A percentile compares a stretch with the other conserved stretches of the same genome.
Conservation (phyloP, 2,329 filamentous ascomycete species). For the Microcera coccophila region DNA sequence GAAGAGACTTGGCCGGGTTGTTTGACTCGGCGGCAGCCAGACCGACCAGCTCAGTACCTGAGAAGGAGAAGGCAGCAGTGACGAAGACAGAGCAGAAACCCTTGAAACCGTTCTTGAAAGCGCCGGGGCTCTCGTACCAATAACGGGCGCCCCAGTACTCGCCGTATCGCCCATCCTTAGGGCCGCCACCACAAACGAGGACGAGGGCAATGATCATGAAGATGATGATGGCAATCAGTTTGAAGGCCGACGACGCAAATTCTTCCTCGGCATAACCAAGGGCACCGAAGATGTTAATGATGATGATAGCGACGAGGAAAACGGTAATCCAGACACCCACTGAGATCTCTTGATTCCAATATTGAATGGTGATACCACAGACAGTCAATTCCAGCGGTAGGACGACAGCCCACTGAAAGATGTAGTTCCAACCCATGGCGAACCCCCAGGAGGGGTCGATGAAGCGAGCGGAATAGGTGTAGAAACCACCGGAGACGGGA, state of each 20-base stretch:
- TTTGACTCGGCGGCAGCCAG: conserved; percentile 65
- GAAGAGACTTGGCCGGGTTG: conserved; percentile 67
- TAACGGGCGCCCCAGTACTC: conserved; percentile 41
- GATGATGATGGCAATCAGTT: conserved; percentile 53
- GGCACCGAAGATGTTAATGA: conserved; percentile 54
- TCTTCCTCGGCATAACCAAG: conserved; percentile 54
- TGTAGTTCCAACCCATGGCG: conserved; percentile 45
- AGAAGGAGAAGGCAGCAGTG: conserved; percentile 67
- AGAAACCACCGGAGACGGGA: conserved; percentile 61
- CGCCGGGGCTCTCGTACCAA: conserved; percentile 35
- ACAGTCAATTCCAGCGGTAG: conserved; percentile 50
- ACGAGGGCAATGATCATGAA: conserved; percentile 61
- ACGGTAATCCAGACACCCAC: conserved; percentile 51
- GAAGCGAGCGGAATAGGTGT: conserved; percentile 58
- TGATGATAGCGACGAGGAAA: conserved; percentile 47
- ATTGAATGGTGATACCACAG: conserved; percentile 47
- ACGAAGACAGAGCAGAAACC: conserved; percentile 68
- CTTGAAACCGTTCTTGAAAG: conserved; percentile 67
- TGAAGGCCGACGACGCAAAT: conserved; percentile 52
- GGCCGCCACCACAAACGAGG: conserved; percentile 55
- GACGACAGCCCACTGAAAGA: conserved; percentile 50
- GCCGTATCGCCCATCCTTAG: conserved; percentile 39
- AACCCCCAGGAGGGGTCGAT: conserved; percentile 59
- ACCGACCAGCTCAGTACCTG: conserved; percentile 66
- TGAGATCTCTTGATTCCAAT: conserved; percentile 46